These are phyloP conservation scores for Neopestalotiopsis clavispora DNA, from an alignment of 2,329 filamentous ascomycete species.

Conservation along the genomic window DNA sequence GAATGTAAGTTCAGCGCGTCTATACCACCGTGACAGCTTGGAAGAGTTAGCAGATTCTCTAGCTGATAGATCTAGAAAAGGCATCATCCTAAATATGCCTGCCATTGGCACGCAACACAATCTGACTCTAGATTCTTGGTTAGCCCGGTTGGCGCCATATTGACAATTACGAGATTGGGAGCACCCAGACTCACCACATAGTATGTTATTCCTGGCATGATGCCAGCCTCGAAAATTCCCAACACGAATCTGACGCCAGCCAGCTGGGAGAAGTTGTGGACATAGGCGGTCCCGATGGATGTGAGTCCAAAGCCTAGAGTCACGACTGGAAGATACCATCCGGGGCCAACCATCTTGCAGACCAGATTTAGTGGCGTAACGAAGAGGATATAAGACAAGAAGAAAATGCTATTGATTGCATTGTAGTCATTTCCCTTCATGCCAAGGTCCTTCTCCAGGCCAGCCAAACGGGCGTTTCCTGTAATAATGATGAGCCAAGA, in stretches of 20 bases:
- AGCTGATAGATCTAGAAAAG: neutral
- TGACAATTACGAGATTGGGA: neutral
- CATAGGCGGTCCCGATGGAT: conserved; percentile 68
- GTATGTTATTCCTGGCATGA: conserved; percentile 77
- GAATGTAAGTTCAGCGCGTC: conserved; percentile 69
- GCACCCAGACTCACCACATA: conserved; percentile 44
- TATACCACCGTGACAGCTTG: conserved; percentile 69
- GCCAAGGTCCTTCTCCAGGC: conserved; percentile 65
- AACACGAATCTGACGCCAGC: conserved; percentile 70
- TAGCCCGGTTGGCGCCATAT: neutral
- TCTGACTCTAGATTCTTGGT: neutral
- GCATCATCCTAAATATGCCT: neutral
- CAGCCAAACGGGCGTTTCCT: conserved; percentile 72
- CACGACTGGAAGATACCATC: conserved; percentile 70
- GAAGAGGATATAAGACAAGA: conserved; percentile 74
- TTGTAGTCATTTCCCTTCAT: conserved; percentile 72
- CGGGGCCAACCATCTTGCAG: conserved; percentile 74
- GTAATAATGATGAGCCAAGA: neutral
- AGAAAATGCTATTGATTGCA: conserved; percentile 69
- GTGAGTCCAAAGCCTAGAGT: conserved; percentile 67
- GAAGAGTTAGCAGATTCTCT: neutral
- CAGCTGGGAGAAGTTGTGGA: conserved; percentile 49
- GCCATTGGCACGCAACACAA: neutral
- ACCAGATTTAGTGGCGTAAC: conserved; percentile 71
- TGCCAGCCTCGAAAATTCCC: conserved; percentile 72